Conservation (phyloP, 2,329 filamentous ascomycete species). For the Periglandula ipomoeae region DNA sequence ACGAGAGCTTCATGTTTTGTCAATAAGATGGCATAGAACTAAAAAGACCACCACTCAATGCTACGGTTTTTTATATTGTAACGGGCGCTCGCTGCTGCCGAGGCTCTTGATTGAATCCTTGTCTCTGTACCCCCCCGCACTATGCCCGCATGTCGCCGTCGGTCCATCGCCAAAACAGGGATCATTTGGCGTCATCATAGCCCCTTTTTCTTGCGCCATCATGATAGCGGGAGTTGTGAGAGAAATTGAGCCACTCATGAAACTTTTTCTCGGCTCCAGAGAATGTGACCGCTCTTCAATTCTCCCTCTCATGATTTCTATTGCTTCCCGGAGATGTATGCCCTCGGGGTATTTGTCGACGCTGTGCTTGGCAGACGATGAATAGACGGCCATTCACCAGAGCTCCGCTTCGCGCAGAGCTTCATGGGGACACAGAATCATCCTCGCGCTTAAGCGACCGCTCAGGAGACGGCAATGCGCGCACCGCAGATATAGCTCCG, state of each 20-base stretch:
- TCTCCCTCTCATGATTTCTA: no score
- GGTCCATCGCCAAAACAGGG: neutral
- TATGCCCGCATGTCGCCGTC: neutral
- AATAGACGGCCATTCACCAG: neutral
- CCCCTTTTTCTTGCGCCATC: neutral
- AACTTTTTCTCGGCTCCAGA: no score
- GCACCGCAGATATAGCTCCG: neutral
- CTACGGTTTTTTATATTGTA: neutral
- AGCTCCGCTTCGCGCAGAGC: no score
- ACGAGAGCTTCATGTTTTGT: neutral
- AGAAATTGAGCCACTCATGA: no score
- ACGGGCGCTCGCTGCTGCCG: neutral
- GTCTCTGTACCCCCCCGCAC: neutral
- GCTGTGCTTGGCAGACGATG: neutral
- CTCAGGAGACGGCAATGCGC: neutral
- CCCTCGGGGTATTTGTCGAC: no score
- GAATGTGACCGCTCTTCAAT: neutral
- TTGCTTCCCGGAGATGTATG: no score
- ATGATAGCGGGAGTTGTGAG: no score
- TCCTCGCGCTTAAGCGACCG: neutral
- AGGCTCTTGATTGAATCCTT: neutral
- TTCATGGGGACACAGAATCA: neutral
- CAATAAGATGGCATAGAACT: neutral
- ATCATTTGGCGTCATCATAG: neutral
- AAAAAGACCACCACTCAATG: neutral